phyloP scores from a whole-genome alignment of 202 grass and related monocot species.

The Eragrostis tef region DNA sequence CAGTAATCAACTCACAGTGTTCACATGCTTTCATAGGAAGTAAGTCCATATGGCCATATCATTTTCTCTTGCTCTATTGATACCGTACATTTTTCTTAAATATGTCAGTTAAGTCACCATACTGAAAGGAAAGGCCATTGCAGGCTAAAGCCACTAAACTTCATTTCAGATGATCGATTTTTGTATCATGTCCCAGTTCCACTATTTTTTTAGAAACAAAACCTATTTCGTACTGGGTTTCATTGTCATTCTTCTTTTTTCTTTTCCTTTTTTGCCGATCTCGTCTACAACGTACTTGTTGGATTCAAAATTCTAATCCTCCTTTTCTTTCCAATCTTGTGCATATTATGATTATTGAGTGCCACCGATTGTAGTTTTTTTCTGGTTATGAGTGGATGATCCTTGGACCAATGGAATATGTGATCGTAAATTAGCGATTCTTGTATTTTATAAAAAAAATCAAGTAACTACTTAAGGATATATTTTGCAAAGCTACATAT shows the following conservation, averaged over 20 bases:
- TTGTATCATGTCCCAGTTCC: neutral
- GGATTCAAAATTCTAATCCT: neutral
- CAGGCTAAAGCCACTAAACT: too few relatives aligned
- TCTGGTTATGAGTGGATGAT: neutral
- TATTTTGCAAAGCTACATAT: constrained; percentile 7
- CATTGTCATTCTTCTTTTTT: neutral
- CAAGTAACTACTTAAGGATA: neutral
- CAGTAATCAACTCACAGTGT: neutral
- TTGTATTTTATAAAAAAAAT: neutral
- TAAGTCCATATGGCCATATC: neutral
- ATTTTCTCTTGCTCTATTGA: neutral
- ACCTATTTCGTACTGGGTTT: neutral
- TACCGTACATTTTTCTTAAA: neutral
- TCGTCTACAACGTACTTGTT: neutral
- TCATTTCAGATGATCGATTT: neutral
- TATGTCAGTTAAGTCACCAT: neutral
- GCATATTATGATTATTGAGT: neutral
- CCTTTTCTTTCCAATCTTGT: neutral
- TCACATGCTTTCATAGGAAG: neutral
- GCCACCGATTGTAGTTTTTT: neutral
- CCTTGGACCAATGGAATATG: neutral
- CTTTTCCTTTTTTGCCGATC: neutral
- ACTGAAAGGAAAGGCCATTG: neutral
- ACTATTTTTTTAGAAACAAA: neutral
- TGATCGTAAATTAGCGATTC: neutral